Conservation (phyloP, 129 eudicot species). For the Chrysanthemum makinoi region DNA sequence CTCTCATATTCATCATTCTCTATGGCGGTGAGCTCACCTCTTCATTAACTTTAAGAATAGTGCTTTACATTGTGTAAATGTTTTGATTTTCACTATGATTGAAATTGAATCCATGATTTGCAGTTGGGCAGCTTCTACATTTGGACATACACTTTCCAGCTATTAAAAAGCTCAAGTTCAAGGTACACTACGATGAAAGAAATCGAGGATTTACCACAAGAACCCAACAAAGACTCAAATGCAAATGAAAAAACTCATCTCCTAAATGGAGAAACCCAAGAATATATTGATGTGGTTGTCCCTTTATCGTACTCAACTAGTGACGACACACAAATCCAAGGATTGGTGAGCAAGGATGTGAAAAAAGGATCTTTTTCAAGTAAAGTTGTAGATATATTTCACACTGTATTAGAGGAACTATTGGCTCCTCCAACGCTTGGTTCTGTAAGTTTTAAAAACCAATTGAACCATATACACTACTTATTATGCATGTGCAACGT, state of each 20-base stretch:
- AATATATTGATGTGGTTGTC: constrained; percentile 30
- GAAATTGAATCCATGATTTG: constrained; percentile 11
- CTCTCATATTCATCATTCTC: constrained; percentile 89
- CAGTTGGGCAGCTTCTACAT: constrained; percentile 76
- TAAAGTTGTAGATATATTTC: constrained; percentile 37
- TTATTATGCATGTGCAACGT: background rate
- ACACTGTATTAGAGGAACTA: constrained; percentile 56
- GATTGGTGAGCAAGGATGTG: constrained; percentile 22
- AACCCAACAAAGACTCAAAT: constrained; percentile 55
- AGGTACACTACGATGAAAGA: constrained; percentile 32
- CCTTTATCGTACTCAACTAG: constrained; percentile 31
- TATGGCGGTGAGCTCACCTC: constrained; percentile 55
- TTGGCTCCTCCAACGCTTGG: constrained; percentile 84
- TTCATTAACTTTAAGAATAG: background rate
- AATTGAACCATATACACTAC: background rate
- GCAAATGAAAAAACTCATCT: constrained; percentile 55
- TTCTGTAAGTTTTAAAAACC: constrained; percentile 47
- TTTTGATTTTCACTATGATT: background rate
- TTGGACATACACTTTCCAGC: constrained; percentile 81
- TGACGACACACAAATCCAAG: constrained; percentile 31
- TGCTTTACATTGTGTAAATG: background rate
- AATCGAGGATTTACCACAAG: constrained; percentile 30
- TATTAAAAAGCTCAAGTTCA: constrained; percentile 49
- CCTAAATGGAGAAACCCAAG: constrained; percentile 38
- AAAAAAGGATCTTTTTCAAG: constrained; percentile 29